Base-by-base conservation (phyloP, 306 rosid species). In the Casuarina glauca region DNA sequence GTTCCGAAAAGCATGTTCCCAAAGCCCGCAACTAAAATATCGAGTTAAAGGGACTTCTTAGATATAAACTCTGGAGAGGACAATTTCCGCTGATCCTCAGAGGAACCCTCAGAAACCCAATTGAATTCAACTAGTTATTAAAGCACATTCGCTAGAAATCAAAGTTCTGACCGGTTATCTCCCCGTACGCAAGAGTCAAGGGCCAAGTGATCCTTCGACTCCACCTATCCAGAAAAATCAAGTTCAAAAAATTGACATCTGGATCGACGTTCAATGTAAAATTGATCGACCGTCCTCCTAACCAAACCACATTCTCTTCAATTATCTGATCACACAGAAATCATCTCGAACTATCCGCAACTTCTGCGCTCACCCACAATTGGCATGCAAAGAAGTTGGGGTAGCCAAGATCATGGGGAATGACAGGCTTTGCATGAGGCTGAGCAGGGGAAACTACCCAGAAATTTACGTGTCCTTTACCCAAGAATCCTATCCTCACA, bases 391-490 rank as follows among this genome's bases (percentile, higher is more conserved):
- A 58, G 13, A 58, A 58, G 26, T 8, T 58, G 39, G 26, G 64
- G 26, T 58, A 26, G 35, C 41, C 64, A 58, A n/a, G 39, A 7
- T 58, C 5, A 58, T 8, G 9, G 36, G 36, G 68, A 62, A 62
- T 35, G 36, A 35, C 69, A 35, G 12, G 8, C 10, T 36, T 62
- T 62, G 69, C 45, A 5, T 62, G 36, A 62, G 36, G 44, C 69
- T 13, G 12, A 52, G 74, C 71, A 60, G 48, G 12, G 70, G 54
- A 78, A 51, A n/a, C 66, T 15, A 54, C 68, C 80, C 73, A 69
- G 74, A 51, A 61, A 64, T 78, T 68, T 53, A 42, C 75, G 79
- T 68, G 55, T 39, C 51, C 73, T 71, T 63, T 32, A 57, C 38
- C 20, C 52, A 44, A 41, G 46, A 39, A 51, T 71, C 53, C 74